phyloP scores from a whole-genome alignment of 176 grass and related monocot species.

The Triticum monococcum region DNA sequence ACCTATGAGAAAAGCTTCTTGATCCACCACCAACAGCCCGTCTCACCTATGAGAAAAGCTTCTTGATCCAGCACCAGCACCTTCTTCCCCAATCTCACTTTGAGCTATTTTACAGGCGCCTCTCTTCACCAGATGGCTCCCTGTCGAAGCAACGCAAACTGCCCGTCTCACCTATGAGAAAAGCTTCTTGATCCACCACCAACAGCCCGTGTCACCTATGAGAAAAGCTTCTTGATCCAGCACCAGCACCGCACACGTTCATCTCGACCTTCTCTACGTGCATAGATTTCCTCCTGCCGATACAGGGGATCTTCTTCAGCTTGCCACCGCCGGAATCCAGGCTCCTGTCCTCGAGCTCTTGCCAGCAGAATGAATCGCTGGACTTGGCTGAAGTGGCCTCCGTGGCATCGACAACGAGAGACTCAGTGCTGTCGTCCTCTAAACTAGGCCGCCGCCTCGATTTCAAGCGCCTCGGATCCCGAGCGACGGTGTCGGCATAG shows the following conservation, averaged over 20 bases:
- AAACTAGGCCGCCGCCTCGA: slow-evolving; percentile 41
- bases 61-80: neutral
- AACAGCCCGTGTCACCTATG: neutral
- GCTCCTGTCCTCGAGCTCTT: neutral
- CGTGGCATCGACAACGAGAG: neutral
- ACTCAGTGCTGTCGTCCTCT: slow-evolving; percentile 9
- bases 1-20: slow-evolving; percentile 30
- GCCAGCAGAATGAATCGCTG: slow-evolving; percentile 1
- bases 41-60: slow-evolving; percentile 21
- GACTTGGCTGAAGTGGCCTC: neutral
- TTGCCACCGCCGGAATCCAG: neutral
- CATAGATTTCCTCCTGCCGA: neutral
- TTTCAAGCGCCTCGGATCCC: slow-evolving; percentile 20
- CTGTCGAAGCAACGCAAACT: neutral
- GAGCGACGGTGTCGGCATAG: slow-evolving; percentile 35
- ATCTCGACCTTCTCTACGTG: slow-evolving; percentile 13
- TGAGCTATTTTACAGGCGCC: slow-evolving; percentile 29
- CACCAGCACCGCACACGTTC: neutral
- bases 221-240: slow-evolving; percentile 25
- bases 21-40: neutral
- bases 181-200: slow-evolving; percentile 24
- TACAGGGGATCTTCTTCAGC: slow-evolving; percentile 18
- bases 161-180: neutral
- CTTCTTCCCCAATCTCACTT: neutral
- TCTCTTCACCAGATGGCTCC: neutral